Evolutionary conservation across 352 stramenopile species (phyloP), one percentile per base, ranked within the genome.

Genomic region (Phytophthora sansomeana): DNA sequence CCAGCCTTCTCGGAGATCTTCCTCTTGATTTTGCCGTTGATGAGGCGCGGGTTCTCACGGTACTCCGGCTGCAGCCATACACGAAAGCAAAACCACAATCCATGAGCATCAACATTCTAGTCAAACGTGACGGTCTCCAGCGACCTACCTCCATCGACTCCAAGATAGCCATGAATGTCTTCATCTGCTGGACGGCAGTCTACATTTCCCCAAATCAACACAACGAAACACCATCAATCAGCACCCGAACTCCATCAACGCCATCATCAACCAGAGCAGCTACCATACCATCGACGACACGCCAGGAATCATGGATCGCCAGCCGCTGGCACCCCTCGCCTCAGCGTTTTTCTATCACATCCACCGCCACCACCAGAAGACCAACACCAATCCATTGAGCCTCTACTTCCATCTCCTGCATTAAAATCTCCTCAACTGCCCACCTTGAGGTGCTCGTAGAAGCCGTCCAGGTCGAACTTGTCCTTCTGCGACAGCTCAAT

Each of bases 171-270:
- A 96, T 82, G 63, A 92, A 93, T 35, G 69, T 57, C 74, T 96
- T 96, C 61, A 96, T 79, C 60, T 96, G 88, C 68, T 96, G 85
- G 41, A 96, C 87, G 17, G 83, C 85, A 65, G 79, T 91, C 87
- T 96, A 36, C 58, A 3, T 57, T 26, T 5, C 6, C 16, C 10
- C 14, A 44, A 53, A 24, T 24, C 28, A 66, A 53, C 21, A 67
- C 13, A 50, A 32, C 33, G 30, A 19, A 63, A 19, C 29, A 30
- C 24, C 19, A 7, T 1, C 19, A 11, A 53, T 55, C 29, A 69
- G 44, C 42, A 60, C 36, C 8, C n/a, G 11, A 41, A 9, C 16
- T 1, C 16, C 30, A 44, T n/a, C 21, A 49, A 6, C 24, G 21
- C 19, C 14, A 41, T 3, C 6, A 8, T n/a, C 33, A 39, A 33